phyloP scores from a whole-genome alignment of 306 rosid genomes.

The Canavalia ensiformis region DNA sequence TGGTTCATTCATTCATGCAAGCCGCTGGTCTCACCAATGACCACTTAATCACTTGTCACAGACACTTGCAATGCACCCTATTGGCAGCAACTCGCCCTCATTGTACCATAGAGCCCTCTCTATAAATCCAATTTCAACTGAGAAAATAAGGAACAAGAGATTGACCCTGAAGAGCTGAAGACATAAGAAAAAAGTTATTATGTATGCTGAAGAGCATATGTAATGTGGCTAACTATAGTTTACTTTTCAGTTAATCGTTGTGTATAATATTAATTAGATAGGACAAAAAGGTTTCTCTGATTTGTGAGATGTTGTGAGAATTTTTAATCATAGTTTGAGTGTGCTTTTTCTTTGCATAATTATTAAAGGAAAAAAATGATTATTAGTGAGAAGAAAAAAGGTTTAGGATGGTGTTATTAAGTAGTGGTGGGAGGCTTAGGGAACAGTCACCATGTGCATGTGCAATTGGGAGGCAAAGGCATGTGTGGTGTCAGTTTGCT shows the following conservation, averaged over 20 bases:
- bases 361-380: constrained; percentile 7
- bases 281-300: constrained; percentile 43
- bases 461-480: constrained; percentile 81
- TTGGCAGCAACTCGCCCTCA: constrained; percentile 56
- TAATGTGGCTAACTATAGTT: constrained; percentile 67
- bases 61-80: constrained; percentile 82
- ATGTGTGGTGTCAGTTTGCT: constrained; percentile 92
- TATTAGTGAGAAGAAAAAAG: constrained; percentile 32
- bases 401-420: constrained; percentile 49
- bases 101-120: constrained; percentile 44
- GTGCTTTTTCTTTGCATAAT: constrained; percentile 48
- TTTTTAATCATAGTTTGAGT: constrained; percentile 57
- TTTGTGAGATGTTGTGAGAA: constrained; percentile 58
- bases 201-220: constrained; percentile 53
- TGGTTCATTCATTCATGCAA: constrained; percentile 94
- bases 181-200: constrained; percentile 23
- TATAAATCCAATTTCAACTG: constrained; percentile 44
- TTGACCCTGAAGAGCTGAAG: constrained; percentile 47
- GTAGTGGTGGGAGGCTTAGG: constrained; percentile 54
- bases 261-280: constrained; percentile 57
- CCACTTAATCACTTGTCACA: constrained; percentile 86
- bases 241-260: constrained; percentile 48
- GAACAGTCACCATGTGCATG: constrained; percentile 80
- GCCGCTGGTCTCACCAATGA: constrained; percentile 95
- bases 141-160: constrained; percentile 43